These are phyloP conservation scores for Boletellus emodensis DNA, from an alignment of 768 basidiomycete species.

Conservation along the genomic window DNA sequence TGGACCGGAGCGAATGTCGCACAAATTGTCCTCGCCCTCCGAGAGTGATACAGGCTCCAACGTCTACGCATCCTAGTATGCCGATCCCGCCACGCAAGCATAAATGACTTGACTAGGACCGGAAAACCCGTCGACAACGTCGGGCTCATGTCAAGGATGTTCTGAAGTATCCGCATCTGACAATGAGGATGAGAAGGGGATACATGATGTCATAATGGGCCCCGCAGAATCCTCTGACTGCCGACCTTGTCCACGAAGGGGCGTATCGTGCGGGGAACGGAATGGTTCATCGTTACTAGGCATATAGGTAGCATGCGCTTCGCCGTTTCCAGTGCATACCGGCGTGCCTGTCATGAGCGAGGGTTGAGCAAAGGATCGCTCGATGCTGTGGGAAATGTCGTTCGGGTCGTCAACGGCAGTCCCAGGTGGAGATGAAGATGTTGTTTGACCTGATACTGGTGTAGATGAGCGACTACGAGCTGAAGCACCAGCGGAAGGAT, in stretches of 20 bases:
- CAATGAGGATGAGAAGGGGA: conserved; percentile 25
- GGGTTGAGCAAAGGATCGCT: conserved; percentile 18
- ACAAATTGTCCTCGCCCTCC: conserved; percentile 19
- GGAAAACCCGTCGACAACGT: conserved; percentile 37
- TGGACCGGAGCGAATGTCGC: conserved; percentile 12
- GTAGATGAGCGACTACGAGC: conserved; percentile 27
- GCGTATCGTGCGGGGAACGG: conserved; percentile 2
- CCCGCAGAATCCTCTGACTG: conserved; percentile 9
- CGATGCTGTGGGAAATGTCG: conserved; percentile 26
- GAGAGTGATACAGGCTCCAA: conserved; percentile 14
- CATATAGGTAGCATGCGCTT: conserved; percentile 5
- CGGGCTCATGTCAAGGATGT: conserved; percentile 38
- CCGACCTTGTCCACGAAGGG: conserved; percentile 4
- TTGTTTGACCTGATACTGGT: conserved; percentile 35
- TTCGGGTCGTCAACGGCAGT: conserved; percentile 26
- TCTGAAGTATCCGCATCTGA: conserved; percentile 22
- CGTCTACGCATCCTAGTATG: conserved; percentile 12
- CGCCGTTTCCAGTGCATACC: conserved; percentile 8
- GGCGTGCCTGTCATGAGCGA: conserved; percentile 14
- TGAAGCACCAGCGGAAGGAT: conserved; percentile 6
- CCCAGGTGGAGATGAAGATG: conserved; percentile 25
- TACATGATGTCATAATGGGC: conserved; percentile 18
- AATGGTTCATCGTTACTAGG: conserved; percentile 11
- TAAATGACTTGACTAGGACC: conserved; percentile 8
- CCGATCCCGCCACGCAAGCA: conserved; percentile 6